Percentiles rank a stretch among this genome's conserved stretches.
phyloP scores from a whole-genome alignment of 2,329 filamentous ascomycete genomes.

The Aspergillus glaucus region DNA sequence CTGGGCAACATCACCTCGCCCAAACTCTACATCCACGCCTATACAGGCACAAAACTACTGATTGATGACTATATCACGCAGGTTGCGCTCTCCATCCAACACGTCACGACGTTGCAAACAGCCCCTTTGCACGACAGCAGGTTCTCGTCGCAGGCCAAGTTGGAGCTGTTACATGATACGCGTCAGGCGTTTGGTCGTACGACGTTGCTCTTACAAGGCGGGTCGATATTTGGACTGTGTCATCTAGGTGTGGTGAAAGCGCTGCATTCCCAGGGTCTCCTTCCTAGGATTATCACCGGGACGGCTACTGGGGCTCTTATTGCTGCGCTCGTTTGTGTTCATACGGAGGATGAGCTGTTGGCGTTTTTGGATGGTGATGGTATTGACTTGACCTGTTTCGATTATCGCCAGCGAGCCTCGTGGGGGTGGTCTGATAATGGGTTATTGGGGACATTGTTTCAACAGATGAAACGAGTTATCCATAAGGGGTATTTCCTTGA shows the following conservation, averaged over 20 bases:
- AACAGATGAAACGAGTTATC: conserved; percentile 63
- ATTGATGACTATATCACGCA: conserved; percentile 88
- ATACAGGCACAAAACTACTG: conserved; percentile 80
- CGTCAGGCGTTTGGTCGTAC: conserved; percentile 82
- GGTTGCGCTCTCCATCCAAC: conserved; percentile 72
- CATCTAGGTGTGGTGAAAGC: conserved; percentile 89
- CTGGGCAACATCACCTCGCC: conserved; percentile 84
- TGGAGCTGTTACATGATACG: conserved; percentile 81
- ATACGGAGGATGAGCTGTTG: conserved; percentile 78
- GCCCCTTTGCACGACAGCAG: conserved; percentile 43
- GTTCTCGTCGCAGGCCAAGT: conserved; percentile 68
- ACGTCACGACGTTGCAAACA: conserved; percentile 64
- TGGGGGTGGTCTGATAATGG: conserved; percentile 26
- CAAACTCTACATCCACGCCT: conserved; percentile 75
- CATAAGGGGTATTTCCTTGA: conserved; percentile 79
- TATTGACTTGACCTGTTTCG: conserved; percentile 78
- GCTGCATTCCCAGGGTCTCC: conserved; percentile 68
- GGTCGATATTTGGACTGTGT: conserved; percentile 84
- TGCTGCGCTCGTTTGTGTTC: conserved; percentile 78
- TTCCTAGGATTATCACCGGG: conserved; percentile 86
- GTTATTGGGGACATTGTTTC: conserved; percentile 54
- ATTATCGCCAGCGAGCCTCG: conserved; percentile 27
- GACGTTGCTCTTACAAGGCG: conserved; percentile 79
- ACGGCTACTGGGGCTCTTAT: conserved; percentile 87
- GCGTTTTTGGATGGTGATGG: conserved; percentile 68